Conservation (phyloP, 179 eudicot genomes). For the Silene vulgaris region DNA sequence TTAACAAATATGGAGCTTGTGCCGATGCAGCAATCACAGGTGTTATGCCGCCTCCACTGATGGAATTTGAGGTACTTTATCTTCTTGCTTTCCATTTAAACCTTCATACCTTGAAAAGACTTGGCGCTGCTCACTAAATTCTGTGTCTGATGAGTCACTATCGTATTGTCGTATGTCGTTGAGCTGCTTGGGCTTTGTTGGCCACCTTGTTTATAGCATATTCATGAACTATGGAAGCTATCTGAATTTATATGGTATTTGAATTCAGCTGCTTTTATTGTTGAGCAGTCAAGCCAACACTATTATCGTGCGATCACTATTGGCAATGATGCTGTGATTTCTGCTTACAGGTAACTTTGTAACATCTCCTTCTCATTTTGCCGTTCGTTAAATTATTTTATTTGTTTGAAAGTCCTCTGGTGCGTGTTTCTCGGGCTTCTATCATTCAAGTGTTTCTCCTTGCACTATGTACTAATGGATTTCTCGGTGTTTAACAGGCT, state of each 20-base stretch:
- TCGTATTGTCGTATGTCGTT: background rate
- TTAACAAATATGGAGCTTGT: constrained; percentile 77
- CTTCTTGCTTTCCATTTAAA: no score
- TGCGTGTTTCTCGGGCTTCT: background rate
- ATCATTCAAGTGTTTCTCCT: background rate
- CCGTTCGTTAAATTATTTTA: background rate
- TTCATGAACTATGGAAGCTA: constrained; percentile 29
- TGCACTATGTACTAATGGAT: constrained; percentile 6
- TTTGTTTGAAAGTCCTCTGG: background rate
- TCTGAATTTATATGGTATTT: constrained; percentile 77
- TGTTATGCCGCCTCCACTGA: constrained; percentile 86
- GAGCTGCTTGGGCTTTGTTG: background rate
- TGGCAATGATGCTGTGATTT: constrained; percentile 86
- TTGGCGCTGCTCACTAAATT: no score
- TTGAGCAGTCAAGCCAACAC: constrained; percentile 97
- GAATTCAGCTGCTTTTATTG: constrained; percentile 95
- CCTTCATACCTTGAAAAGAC: no score
- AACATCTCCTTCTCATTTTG: background rate
- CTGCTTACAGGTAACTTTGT: constrained; percentile 70
- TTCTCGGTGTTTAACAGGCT: constrained; percentile 46
- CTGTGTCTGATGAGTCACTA: no score
- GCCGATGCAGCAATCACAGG: constrained; percentile 96
- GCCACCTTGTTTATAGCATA: background rate
- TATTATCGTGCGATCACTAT: constrained; percentile 78
- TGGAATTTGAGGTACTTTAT: constrained; percentile 69